These are phyloP conservation scores for Aspergillus fumigatiaffinis DNA, from an alignment of 2,329 filamentous ascomycete genomes.

Conservation along the genomic window DNA sequence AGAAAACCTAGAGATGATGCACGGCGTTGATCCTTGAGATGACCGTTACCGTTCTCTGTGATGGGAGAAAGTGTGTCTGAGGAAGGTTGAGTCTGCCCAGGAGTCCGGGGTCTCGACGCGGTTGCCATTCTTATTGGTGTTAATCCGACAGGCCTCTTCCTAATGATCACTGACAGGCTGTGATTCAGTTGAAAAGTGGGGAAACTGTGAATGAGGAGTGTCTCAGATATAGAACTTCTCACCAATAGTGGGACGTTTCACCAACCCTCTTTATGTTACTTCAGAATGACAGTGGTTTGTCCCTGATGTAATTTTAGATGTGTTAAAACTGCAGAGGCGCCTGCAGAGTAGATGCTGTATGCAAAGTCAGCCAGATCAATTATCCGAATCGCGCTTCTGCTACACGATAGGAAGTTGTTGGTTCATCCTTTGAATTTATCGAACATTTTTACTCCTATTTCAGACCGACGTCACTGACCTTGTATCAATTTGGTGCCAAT, in stretches of 20 bases:
- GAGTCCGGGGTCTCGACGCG: constrained; percentile 34
- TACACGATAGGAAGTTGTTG: background rate
- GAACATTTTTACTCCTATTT: background rate
- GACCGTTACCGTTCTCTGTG: constrained; percentile 30
- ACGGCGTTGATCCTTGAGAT: constrained; percentile 35
- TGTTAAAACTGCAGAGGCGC: background rate
- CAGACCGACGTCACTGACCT: background rate
- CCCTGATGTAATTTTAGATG: background rate
- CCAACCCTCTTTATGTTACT: constrained; percentile 4
- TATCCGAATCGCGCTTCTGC: background rate
- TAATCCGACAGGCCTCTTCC: constrained; percentile 15
- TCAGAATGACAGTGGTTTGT: background rate
- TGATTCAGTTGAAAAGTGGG: constrained; percentile 20
- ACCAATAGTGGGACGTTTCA: constrained; percentile 4
- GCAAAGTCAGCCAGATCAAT: background rate
- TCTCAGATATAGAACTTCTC: constrained; percentile 19
- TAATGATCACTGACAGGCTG: constrained; percentile 11
- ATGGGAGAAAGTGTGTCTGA: constrained; percentile 32
- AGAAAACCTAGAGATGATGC: constrained; percentile 55
- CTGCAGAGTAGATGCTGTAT: background rate
- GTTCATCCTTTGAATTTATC: background rate
- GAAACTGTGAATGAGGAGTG: constrained; percentile 15
- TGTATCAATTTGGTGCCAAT: background rate
- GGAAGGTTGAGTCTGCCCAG: constrained; percentile 29
- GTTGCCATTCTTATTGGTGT: constrained; percentile 28